Evolutionary conservation across 257 asterid genomes (phyloP).

Genomic region (Datura wrightii): DNA sequence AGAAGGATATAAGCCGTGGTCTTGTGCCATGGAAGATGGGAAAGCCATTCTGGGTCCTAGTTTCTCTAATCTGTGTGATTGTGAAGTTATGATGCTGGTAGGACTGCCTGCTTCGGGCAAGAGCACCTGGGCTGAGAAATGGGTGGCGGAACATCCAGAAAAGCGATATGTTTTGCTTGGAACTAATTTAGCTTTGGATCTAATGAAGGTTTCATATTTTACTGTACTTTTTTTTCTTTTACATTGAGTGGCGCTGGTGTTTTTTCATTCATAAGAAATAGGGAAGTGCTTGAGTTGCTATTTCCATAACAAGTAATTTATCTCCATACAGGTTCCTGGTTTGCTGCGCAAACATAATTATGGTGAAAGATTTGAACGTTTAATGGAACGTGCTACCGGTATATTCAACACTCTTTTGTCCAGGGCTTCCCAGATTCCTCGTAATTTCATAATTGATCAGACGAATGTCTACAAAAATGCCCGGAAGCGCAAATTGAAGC

Average conservation of each 20-base stretch:
- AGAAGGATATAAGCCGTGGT: slow-evolving; percentile 65
- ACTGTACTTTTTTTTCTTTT: background rate
- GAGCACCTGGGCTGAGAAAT: slow-evolving; percentile 73
- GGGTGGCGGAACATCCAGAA: slow-evolving; percentile 58
- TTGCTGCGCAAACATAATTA: slow-evolving; percentile 49
- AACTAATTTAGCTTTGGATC: slow-evolving; percentile 57
- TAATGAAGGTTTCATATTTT: slow-evolving; percentile 56
- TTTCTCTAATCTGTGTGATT: slow-evolving; percentile 43
- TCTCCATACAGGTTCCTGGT: slow-evolving; percentile 55
- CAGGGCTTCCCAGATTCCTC: slow-evolving; percentile 65
- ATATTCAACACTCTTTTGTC: slow-evolving; percentile 57
- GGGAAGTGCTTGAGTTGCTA: background rate
- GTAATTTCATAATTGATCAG: slow-evolving; percentile 69
- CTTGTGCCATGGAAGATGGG: slow-evolving; percentile 52
- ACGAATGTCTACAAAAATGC: slow-evolving; percentile 61
- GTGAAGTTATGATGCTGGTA: slow-evolving; percentile 69
- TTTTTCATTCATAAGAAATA: slow-evolving; percentile 8
- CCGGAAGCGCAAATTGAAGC: slow-evolving; percentile 62
- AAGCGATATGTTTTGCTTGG: slow-evolving; percentile 68
- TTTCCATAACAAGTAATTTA: background rate
- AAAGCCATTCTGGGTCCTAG: slow-evolving; percentile 52
- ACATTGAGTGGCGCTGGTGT: slow-evolving; percentile 3
- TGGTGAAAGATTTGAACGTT: slow-evolving; percentile 45
- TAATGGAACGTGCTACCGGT: slow-evolving; percentile 62
- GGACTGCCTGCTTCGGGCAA: slow-evolving; percentile 77